Conservation (phyloP, 1,284 basidiomycete species). For the Marasmius sp. region DNA sequence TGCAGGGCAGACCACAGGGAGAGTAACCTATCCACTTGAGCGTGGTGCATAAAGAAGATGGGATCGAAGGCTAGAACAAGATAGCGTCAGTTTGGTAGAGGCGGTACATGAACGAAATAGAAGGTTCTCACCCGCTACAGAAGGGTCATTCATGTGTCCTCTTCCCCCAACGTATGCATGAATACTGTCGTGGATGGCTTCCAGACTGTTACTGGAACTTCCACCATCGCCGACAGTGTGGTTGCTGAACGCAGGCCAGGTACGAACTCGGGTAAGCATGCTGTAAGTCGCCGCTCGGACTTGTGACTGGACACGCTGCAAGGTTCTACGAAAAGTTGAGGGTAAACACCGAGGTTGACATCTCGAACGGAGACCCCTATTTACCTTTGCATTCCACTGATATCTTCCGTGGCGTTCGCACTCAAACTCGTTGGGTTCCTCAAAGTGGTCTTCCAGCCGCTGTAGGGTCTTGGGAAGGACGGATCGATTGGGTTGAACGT, state of each 20-base stretch:
- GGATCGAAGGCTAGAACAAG: constrained; percentile 40
- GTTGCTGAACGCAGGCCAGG: constrained; percentile 8
- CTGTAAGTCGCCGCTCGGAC: not conserved
- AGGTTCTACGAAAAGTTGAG: not conserved
- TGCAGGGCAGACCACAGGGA: constrained; percentile 44
- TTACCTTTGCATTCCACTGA: constrained; percentile 30
- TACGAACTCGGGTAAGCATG: not conserved
- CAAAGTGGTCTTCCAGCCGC: constrained; percentile 38
- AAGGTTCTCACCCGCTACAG: constrained; percentile 32
- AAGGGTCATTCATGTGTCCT: constrained; percentile 45
- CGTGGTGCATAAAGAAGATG: constrained; percentile 49
- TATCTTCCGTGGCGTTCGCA: constrained; percentile 30
- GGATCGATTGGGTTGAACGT: constrained; percentile 41
- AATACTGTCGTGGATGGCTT: constrained; percentile 49
- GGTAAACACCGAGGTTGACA: not conserved
- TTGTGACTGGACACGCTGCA: constrained; percentile 5
- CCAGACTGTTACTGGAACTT: constrained; percentile 16
- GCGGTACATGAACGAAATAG: not conserved
- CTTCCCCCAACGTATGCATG: constrained; percentile 41
- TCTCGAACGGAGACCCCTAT: not conserved
- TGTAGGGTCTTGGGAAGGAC: constrained; percentile 37
- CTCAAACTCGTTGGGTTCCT: constrained; percentile 34
- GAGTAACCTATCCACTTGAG: constrained; percentile 45
- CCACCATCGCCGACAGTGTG: constrained; percentile 2
- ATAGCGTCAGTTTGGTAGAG: not conserved